A percentile compares a stretch with the other conserved stretches of the same genome.
Conservation (phyloP, 2,329 filamentous ascomycete genomes). For the Ustulina deusta region DNA sequence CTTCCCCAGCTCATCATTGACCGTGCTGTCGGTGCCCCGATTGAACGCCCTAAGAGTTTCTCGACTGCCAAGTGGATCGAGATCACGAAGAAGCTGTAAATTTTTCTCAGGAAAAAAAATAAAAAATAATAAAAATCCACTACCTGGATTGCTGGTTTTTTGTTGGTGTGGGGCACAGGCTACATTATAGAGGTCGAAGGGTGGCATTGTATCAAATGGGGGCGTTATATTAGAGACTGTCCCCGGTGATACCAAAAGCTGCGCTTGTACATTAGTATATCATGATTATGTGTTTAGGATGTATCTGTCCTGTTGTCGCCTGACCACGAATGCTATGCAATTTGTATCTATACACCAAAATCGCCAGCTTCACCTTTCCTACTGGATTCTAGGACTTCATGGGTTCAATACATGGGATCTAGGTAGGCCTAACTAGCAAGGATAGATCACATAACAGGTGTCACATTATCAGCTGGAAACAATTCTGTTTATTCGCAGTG, state of each 20-base stretch:
- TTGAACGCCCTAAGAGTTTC: slow-evolving; percentile 99
- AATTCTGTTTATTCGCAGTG: not conserved
- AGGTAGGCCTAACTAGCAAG: not conserved
- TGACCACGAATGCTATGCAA: slow-evolving; percentile 19
- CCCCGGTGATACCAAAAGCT: slow-evolving; percentile 52
- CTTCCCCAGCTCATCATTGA: slow-evolving; percentile 99
- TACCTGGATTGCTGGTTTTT: slow-evolving; percentile 42
- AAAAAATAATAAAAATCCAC: too few species aligned
- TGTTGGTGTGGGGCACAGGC: slow-evolving; percentile 43
- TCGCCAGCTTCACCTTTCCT: not conserved
- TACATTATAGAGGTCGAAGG: slow-evolving; percentile 51
- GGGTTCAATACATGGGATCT: not conserved
- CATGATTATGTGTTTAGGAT: slow-evolving; percentile 46
- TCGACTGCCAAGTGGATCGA: slow-evolving; percentile 97
- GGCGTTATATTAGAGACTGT: slow-evolving; percentile 47
- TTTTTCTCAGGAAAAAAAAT: slow-evolving; percentile 25
- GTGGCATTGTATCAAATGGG: slow-evolving; percentile 48
- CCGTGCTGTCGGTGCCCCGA: slow-evolving; percentile 94
- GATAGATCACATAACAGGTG: not conserved
- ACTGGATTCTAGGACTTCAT: not conserved
- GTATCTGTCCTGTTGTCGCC: slow-evolving; percentile 13
- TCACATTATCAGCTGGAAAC: not conserved
- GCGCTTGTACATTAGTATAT: slow-evolving; percentile 52
- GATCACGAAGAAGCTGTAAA: slow-evolving; percentile 91
- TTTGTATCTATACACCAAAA: slow-evolving; percentile 16